A percentile compares a stretch with the other conserved stretches of the same genome.
phyloP scores from a whole-genome alignment of 768 basidiomycete genomes.

The Leccinum sublutescens region DNA sequence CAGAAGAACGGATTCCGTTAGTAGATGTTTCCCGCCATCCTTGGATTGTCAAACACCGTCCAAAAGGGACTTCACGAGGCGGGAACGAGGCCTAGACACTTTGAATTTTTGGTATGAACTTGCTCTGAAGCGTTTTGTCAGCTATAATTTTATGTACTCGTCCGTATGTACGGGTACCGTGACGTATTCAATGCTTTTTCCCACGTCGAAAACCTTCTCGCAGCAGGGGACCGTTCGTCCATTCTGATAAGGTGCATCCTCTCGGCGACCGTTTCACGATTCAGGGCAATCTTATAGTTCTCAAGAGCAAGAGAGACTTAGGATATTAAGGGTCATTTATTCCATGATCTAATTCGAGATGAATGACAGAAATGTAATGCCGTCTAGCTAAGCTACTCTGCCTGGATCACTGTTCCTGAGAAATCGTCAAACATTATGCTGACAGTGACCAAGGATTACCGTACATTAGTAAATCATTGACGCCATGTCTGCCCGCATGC shows the following conservation, averaged over 20 bases:
- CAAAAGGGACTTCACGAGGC: constrained; percentile 41
- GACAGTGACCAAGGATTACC: background rate
- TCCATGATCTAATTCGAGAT: constrained; percentile 21
- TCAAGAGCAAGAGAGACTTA: background rate
- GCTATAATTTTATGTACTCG: constrained; percentile 6
- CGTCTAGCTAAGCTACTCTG: constrained; percentile 26
- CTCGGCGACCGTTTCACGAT: background rate
- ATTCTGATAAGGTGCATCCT: background rate
- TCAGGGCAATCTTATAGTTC: background rate
- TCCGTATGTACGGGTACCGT: constrained; percentile 12
- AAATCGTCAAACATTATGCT: background rate
- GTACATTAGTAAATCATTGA: constrained; percentile 63
- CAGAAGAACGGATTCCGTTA: constrained; percentile 72
- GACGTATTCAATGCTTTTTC: background rate
- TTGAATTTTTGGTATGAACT: background rate
- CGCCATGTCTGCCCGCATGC: constrained; percentile 80
- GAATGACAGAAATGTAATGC: constrained; percentile 16
- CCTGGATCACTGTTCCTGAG: background rate
- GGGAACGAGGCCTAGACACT: constrained; percentile 20
- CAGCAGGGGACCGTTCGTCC: background rate
- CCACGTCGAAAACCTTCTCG: background rate
- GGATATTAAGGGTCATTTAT: constrained; percentile 18
- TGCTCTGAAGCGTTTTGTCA: constrained; percentile 1
- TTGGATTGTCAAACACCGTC: constrained; percentile 76
- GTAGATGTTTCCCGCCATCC: constrained; percentile 76